A percentile compares a stretch with the other conserved stretches of the same genome.
Evolutionary conservation across 768 basidiomycete species (phyloP).

Genomic region (Boletus sensibilis): DNA sequence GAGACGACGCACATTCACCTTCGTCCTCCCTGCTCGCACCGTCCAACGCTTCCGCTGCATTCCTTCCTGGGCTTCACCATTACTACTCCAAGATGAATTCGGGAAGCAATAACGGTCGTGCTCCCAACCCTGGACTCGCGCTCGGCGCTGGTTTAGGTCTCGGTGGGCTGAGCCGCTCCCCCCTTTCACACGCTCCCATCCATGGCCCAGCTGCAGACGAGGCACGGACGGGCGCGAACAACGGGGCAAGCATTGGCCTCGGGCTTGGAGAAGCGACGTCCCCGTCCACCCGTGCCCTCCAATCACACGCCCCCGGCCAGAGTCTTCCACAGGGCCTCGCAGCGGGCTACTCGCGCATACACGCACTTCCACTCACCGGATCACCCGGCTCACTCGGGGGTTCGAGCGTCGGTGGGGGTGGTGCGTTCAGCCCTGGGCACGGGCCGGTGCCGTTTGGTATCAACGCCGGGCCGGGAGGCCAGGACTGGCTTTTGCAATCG

Average conservation of each 20-base stretch:
- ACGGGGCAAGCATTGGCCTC: constrained; percentile 13
- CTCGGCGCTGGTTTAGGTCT: constrained; percentile 23
- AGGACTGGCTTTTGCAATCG: constrained; percentile 30
- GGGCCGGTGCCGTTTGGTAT: constrained; percentile 32
- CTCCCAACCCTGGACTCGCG: constrained; percentile 19
- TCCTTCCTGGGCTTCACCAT: constrained; percentile 69
- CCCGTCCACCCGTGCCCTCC: constrained; percentile 75
- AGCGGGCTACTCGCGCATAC: constrained; percentile 86
- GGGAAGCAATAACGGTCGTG: constrained; percentile 28
- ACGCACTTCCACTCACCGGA: constrained; percentile 54
- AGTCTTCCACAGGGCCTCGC: constrained; percentile 90
- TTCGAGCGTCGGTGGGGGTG: constrained; percentile 25
- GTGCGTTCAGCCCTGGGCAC: constrained; percentile 32
- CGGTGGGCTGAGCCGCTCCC: constrained; percentile 30
- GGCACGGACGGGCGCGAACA: constrained; percentile 15
- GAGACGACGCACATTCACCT: constrained; percentile 37
- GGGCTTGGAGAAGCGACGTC: constrained; percentile 43
- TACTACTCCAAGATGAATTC: constrained; percentile 58
- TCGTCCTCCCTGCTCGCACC: constrained; percentile 47
- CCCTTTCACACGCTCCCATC: constrained; percentile 28
- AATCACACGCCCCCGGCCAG: constrained; percentile 87
- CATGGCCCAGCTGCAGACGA: constrained; percentile 30
- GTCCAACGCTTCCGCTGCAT: constrained; percentile 80
- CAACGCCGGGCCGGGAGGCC: constrained; percentile 24
- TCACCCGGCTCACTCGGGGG: constrained; percentile 36